Percentiles rank a stretch among this genome's conserved stretches.
phyloP scores from a whole-genome alignment of 2,329 filamentous ascomycete genomes.

The Westerdykella aurantiaca region DNA sequence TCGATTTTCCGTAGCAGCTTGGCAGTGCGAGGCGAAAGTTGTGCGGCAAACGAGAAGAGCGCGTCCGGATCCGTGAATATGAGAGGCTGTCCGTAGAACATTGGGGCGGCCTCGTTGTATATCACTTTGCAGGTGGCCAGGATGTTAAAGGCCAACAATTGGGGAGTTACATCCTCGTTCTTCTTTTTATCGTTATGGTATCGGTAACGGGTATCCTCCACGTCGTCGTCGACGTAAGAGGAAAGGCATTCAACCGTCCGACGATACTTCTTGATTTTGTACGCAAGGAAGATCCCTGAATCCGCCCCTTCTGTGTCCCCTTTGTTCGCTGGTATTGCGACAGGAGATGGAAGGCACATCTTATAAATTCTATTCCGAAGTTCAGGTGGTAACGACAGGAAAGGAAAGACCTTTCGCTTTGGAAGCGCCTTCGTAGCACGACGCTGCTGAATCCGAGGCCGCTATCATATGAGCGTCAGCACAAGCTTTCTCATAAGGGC shows the following conservation, averaged over 20 bases:
- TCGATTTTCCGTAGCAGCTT: conserved; percentile 12
- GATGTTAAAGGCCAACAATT: conserved; percentile 2
- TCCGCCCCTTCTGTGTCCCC: background rate
- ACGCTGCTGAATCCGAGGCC: background rate
- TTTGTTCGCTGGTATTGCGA: background rate
- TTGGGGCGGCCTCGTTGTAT: conserved; percentile 7
- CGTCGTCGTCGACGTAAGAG: conserved; percentile 2
- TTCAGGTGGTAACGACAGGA: conserved; percentile 11
- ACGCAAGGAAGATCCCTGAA: conserved; percentile 4
- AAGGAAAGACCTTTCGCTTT: conserved; percentile 13
- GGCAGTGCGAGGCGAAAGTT: conserved; percentile 10
- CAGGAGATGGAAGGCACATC: conserved; percentile 7
- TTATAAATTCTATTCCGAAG: conserved; percentile 12
- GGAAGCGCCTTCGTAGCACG: conserved; percentile 5
- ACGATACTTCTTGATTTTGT: conserved; percentile 8
- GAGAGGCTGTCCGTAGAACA: conserved; percentile 9
- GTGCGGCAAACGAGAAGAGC: conserved; percentile 8
- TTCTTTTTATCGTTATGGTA: conserved; percentile 1
- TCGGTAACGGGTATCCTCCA: conserved; percentile 1
- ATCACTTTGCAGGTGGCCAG: conserved; percentile 8
- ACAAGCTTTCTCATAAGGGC: background rate
- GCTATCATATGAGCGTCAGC: background rate
- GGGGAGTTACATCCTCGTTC: conserved; percentile 1
- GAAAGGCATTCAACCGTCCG: conserved; percentile 7
- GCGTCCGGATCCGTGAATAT: conserved; percentile 9